Conservation (phyloP, 2,329 filamentous ascomycete species). For the Fusarium poae region DNA sequence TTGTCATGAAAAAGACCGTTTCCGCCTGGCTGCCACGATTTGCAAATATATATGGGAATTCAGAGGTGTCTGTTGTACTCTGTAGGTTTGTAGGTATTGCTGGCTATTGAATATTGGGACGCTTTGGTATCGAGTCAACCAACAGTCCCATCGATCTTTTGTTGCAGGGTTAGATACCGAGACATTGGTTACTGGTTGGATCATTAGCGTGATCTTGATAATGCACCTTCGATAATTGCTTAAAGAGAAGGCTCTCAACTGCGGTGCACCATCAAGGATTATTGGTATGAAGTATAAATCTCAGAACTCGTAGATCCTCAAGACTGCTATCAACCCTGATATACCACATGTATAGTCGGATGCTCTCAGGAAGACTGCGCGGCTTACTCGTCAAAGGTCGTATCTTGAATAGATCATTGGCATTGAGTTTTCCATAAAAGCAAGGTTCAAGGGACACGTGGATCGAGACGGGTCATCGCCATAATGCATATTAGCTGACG, state of each 20-base stretch:
- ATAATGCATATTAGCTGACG: conserved; percentile 28
- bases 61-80: neutral
- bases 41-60: neutral
- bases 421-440: conserved; percentile 14
- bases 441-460: conserved; percentile 33
- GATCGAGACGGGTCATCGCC: conserved; percentile 22
- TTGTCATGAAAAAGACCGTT: conserved; percentile 36
- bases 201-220: conserved; percentile 29
- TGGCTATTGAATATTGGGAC: neutral
- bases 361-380: conserved; percentile 3
- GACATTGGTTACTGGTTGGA: conserved; percentile 21
- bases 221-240: conserved; percentile 24
- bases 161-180: conserved; percentile 26
- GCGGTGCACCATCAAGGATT: neutral
- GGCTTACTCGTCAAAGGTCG: neutral
- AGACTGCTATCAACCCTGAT: neutral
- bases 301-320: neutral
- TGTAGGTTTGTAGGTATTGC: neutral
- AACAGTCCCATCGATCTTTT: neutral
- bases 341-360: neutral
- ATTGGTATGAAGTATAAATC: neutral
- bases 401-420: conserved; percentile 20
- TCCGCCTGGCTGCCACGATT: conserved; percentile 29
- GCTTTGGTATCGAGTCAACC: neutral
- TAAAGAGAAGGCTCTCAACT: neutral